Evolutionary conservation across 768 basidiomycete genomes (phyloP).

Genomic region (Royoungia palumana): DNA sequence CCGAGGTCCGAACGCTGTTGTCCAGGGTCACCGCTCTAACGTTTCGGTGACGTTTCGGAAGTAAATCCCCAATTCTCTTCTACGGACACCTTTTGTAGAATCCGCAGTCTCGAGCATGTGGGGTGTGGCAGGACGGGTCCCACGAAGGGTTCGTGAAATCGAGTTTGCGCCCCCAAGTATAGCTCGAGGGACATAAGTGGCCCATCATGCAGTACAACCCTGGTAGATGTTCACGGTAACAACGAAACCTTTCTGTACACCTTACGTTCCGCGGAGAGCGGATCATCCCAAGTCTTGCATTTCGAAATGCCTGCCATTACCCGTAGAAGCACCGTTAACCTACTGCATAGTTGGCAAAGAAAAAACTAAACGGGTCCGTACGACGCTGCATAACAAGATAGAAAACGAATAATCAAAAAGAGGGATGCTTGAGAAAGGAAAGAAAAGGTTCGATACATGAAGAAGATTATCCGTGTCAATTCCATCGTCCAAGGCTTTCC

Average conservation of each 20-base stretch:
- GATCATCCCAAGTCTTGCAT: neutral
- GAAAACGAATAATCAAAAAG: constrained; percentile 30
- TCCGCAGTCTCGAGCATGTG: neutral
- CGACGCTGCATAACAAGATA: constrained; percentile 29
- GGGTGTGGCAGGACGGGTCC: too few relatives aligned
- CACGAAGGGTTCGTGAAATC: too few relatives aligned
- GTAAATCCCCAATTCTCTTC: neutral
- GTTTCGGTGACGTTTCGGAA: neutral
- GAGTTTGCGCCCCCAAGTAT: too few relatives aligned
- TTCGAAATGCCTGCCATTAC: constrained; percentile 9
- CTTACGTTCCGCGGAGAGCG: constrained; percentile 1
- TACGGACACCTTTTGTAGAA: too few relatives aligned
- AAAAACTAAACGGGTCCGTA: constrained; percentile 24
- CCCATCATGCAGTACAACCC: too few relatives aligned
- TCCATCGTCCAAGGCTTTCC: constrained; percentile 19
- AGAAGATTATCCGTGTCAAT: constrained; percentile 27
- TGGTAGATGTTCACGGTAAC: too few relatives aligned
- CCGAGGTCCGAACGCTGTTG: too few relatives aligned
- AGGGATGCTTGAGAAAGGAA: neutral
- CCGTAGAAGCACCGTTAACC: constrained; percentile 2
- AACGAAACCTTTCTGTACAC: too few relatives aligned
- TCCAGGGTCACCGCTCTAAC: too few relatives aligned
- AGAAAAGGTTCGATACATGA: constrained; percentile 21
- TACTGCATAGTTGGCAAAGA: constrained; percentile 6
- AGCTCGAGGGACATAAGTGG: too few relatives aligned